Evolutionary conservation across 768 basidiomycete genomes (phyloP).

Genomic region (Pleurotus citrinopileatus): DNA sequence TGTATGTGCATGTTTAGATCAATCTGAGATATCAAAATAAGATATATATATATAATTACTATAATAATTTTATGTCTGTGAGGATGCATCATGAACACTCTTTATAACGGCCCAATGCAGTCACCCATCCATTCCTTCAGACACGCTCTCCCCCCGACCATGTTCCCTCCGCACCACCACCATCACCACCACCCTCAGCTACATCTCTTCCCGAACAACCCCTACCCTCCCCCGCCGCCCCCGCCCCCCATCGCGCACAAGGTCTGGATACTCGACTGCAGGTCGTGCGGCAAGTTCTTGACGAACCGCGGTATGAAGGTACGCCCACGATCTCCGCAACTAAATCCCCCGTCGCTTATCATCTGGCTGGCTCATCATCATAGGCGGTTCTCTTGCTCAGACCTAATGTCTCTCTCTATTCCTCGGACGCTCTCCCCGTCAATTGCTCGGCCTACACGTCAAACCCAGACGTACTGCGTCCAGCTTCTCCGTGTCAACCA

Average conservation of each 20-base stretch:
- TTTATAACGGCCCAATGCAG: constrained; percentile 21
- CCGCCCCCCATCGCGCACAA: constrained; percentile 57
- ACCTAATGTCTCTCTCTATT: constrained; percentile 79
- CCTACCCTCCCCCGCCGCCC: constrained; percentile 37
- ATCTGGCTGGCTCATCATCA: constrained; percentile 7
- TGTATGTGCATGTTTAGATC: constrained; percentile 5
- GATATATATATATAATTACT: too few species aligned
- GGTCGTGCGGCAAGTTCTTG: constrained; percentile 66
- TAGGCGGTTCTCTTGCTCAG: constrained; percentile 83
- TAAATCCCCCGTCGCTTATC: constrained; percentile 9
- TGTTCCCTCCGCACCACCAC: constrained; percentile 10
- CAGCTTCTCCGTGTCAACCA: constrained; percentile 26
- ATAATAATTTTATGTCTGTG: too few species aligned
- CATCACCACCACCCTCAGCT: constrained; percentile 18
- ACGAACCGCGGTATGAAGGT: constrained; percentile 89
- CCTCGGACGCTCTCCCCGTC: constrained; percentile 74
- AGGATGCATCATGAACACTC: too few species aligned
- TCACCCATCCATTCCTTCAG: too few species aligned
- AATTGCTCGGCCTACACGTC: constrained; percentile 71
- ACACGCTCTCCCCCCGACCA: constrained; percentile 11
- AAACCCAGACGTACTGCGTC: constrained; percentile 39
- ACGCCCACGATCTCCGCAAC: too few species aligned
- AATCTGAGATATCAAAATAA: not conserved
- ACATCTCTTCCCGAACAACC: constrained; percentile 34
- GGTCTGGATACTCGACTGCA: constrained; percentile 82